Evolutionary conservation across 2,329 filamentous ascomycete genomes (phyloP).

Genomic region (Erysiphe pulchra): DNA sequence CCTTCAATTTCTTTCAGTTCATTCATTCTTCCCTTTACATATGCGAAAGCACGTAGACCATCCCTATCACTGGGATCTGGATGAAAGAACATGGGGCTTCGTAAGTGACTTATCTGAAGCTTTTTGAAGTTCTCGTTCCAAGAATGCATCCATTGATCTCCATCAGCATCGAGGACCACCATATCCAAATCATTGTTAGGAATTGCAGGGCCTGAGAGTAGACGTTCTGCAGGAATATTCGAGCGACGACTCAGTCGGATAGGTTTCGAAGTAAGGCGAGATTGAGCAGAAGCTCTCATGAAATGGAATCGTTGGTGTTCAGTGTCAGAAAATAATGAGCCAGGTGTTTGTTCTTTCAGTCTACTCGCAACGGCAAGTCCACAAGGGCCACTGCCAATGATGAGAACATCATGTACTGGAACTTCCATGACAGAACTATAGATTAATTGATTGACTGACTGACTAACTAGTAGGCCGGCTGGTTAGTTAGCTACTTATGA

Average conservation of each 20-base stretch:
- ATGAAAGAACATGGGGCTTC: conserved; percentile 68
- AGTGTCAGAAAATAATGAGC: conserved; percentile 59
- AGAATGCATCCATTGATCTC: conserved; percentile 36
- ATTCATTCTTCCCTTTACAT: conserved; percentile 26
- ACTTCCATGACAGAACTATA: conserved; percentile 1
- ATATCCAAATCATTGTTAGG: conserved; percentile 14
- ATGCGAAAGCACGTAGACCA: conserved; percentile 42
- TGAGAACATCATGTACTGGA: conserved; percentile 29
- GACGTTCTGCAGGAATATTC: conserved; percentile 14
- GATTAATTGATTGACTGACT: neutral
- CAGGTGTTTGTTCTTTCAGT: conserved; percentile 45
- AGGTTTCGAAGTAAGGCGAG: conserved; percentile 14
- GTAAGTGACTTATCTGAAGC: conserved; percentile 43
- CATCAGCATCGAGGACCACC: conserved; percentile 40
- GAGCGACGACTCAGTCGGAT: conserved; percentile 12
- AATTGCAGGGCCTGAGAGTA: conserved; percentile 5
- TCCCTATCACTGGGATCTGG: conserved; percentile 53
- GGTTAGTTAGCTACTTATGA: no score
- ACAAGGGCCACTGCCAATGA: conserved; percentile 45
- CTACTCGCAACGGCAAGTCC: conserved; percentile 50
- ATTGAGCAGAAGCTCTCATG: conserved; percentile 32
- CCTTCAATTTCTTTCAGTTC: conserved; percentile 46
- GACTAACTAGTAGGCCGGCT: no score
- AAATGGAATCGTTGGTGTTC: conserved; percentile 60
- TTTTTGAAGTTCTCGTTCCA: conserved; percentile 46